Evolutionary conservation across 139 green algal genomes (phyloP).

Genomic region (Micromonas pusilla): DNA sequence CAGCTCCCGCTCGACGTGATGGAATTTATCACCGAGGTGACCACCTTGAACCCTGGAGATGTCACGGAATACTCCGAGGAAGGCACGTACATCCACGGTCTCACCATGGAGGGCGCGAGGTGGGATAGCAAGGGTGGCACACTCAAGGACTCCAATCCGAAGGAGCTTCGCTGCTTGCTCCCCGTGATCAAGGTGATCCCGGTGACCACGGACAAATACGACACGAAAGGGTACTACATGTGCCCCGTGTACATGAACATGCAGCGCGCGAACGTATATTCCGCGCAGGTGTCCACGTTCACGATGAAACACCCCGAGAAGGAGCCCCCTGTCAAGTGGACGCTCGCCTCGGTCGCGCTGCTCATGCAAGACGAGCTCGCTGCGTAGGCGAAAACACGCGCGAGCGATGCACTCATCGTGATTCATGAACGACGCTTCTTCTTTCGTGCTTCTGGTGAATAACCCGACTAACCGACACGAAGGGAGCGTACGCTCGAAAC

Average conservation of each 20-base stretch:
- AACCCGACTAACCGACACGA: too few relatives aligned
- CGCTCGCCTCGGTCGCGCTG: conserved; percentile 63
- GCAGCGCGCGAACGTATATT: conserved; percentile 82
- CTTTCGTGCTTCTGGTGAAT: too few relatives aligned
- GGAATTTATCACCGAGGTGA: conserved; percentile 75
- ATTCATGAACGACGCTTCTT: too few relatives aligned
- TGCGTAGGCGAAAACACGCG: not conserved
- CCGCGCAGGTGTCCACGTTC: conserved; percentile 62
- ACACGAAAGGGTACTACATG: conserved; percentile 59
- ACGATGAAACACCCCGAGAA: conserved; percentile 53
- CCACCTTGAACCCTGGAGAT: conserved; percentile 35
- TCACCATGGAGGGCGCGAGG: conserved; percentile 70
- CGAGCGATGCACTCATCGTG: too few relatives aligned
- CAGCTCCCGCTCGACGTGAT: conserved; percentile 77
- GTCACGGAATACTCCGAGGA: conserved; percentile 55
- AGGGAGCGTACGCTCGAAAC: too few relatives aligned
- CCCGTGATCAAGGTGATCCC: conserved; percentile 65
- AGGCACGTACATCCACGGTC: conserved; percentile 67
- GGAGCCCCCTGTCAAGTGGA: conserved; percentile 66
- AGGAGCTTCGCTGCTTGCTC: conserved; percentile 70
- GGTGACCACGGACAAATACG: conserved; percentile 66
- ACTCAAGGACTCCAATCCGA: conserved; percentile 66
- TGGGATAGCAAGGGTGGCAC: conserved; percentile 67
- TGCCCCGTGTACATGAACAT: conserved; percentile 87
- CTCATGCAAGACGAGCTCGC: conserved; percentile 72